phyloP scores from a whole-genome alignment of 2,329 filamentous ascomycete genomes.

The Colletotrichum sp. region DNA sequence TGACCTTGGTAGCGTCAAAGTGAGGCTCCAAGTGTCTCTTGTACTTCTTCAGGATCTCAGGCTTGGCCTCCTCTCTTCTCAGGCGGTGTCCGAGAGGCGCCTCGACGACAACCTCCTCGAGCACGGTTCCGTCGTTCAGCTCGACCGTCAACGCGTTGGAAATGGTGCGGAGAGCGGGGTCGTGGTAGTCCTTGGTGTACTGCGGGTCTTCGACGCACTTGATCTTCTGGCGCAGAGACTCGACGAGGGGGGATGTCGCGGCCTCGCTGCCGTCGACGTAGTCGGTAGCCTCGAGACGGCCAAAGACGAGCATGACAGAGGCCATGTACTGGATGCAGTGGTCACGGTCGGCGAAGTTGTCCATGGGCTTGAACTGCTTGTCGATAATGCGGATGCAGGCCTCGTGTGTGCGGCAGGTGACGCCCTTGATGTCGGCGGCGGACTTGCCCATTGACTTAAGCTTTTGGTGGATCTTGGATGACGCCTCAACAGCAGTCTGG shows the following conservation, averaged over 20 bases:
- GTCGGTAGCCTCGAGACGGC: slow-evolving; percentile 90
- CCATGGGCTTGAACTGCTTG: slow-evolving; percentile 99
- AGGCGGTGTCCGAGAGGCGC: slow-evolving; percentile 92
- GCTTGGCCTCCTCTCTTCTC: slow-evolving; percentile 95
- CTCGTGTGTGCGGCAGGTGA: slow-evolving; percentile 96
- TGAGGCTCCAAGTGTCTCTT: slow-evolving; percentile 89
- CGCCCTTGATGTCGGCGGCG: slow-evolving; percentile 88
- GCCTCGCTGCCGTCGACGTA: slow-evolving; percentile 94
- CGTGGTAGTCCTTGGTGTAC: slow-evolving; percentile 95
- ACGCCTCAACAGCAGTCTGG: slow-evolving; percentile 95
- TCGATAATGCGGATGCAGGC: slow-evolving; percentile 99
- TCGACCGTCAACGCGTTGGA: slow-evolving; percentile 95
- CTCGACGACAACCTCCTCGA: slow-evolving; percentile 91
- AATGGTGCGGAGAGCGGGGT: slow-evolving; percentile 92
- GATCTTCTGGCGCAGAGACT: slow-evolving; percentile 92
- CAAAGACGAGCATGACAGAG: slow-evolving; percentile 92
- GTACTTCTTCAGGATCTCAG: slow-evolving; percentile 94
- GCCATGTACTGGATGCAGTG: slow-evolving; percentile 99
- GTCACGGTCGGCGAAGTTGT: slow-evolving; percentile 99
- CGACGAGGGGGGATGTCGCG: slow-evolving; percentile 86
- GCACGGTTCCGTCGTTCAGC: slow-evolving; percentile 89
- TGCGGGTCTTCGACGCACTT: slow-evolving; percentile 94
- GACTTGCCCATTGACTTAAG: slow-evolving; percentile 87
- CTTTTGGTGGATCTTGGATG: slow-evolving; percentile 84
- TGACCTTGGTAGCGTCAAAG: slow-evolving; percentile 76